phyloP scores from a whole-genome alignment of 2,329 filamentous ascomycete genomes.

The Penicillium sp. region DNA sequence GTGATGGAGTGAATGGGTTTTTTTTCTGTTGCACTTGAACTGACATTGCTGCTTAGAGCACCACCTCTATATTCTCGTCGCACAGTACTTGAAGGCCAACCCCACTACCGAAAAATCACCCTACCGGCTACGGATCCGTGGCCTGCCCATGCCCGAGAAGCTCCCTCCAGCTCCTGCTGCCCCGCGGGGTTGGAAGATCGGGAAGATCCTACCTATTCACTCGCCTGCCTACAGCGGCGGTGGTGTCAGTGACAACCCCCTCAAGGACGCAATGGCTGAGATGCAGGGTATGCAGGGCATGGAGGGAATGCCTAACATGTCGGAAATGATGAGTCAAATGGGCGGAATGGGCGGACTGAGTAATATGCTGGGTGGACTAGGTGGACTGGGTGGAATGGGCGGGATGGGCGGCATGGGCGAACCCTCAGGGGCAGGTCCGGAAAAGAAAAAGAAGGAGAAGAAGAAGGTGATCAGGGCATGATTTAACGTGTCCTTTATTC shows the following conservation, averaged over 20 bases:
- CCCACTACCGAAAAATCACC: conserved; percentile 73
- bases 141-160: conserved; percentile 65
- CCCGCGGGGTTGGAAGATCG: conserved; percentile 89
- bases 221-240: conserved; percentile 88
- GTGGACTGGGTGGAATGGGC: background rate
- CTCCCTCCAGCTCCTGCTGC: conserved; percentile 70
- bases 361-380: conserved; percentile 4
- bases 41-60: conserved; percentile 55
- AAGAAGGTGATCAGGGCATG: conserved; percentile 47
- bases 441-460: conserved; percentile 51
- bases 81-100: conserved; percentile 70
- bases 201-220: conserved; percentile 77
- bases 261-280: conserved; percentile 96
- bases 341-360: conserved; percentile 51
- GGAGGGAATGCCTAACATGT: conserved; percentile 52
- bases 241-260: conserved; percentile 88
- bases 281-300: conserved; percentile 60
- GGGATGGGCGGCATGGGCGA: conserved; percentile 50
- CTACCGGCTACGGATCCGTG: conserved; percentile 69
- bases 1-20: background rate
- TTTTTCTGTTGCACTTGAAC: background rate
- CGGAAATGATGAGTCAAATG: conserved; percentile 21
- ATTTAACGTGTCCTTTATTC: conserved; percentile 15
- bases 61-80: conserved; percentile 79
- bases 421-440: conserved; percentile 25